Conservation (phyloP, 2,329 filamentous ascomycete species). For the Ceratocystis eucalypticola region DNA sequence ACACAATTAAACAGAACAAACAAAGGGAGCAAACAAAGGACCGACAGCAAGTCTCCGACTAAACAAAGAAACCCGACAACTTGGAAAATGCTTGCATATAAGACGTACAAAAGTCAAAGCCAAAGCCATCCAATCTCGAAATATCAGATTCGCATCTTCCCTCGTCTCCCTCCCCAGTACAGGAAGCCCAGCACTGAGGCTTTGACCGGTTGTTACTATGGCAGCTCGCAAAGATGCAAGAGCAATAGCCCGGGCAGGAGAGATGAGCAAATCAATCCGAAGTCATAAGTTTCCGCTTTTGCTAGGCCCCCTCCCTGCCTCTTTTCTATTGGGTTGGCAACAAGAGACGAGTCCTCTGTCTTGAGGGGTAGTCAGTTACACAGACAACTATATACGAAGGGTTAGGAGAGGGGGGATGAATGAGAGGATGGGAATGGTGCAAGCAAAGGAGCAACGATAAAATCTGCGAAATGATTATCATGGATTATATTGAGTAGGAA, state of each 20-base stretch:
- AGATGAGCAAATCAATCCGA: slow-evolving; percentile 1
- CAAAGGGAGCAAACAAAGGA: neutral
- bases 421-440: no score
- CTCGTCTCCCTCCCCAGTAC: no score
- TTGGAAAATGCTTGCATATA: slow-evolving; percentile 4
- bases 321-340: neutral
- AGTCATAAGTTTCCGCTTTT: neutral
- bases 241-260: neutral
- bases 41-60: neutral
- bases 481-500: neutral
- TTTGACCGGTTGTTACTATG: neutral
- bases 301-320: no score
- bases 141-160: neutral
- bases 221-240: neutral
- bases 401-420: neutral
- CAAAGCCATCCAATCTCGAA: neutral
- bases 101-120: neutral
- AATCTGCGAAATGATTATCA: neutral
- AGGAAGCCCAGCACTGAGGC: neutral
- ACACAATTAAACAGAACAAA: neutral
- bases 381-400: neutral
- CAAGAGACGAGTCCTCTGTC: neutral
- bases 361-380: neutral
- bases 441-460: neutral
- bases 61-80: neutral